Percentiles rank a stretch among this genome's conserved stretches.
Conservation (phyloP, 139 green algal species). For the Picocystis salinarum region DNA sequence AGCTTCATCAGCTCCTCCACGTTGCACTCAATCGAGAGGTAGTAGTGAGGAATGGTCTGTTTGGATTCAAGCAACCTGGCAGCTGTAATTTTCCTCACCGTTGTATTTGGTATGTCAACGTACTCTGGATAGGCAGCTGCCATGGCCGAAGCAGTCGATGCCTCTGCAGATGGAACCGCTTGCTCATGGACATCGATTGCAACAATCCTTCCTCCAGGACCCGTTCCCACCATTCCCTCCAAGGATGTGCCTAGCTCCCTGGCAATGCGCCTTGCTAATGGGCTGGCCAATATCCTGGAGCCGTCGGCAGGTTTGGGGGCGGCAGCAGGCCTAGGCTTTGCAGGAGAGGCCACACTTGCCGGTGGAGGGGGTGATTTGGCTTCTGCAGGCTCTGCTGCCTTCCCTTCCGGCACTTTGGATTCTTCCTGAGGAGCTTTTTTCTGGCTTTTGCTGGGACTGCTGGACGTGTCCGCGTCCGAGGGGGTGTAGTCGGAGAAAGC, state of each 20-base stretch:
- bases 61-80: conserved; percentile 73
- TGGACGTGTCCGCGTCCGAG: background rate
- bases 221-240: conserved; percentile 22
- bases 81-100: conserved; percentile 75
- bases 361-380: conserved; percentile 2
- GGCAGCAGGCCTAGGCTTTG: background rate
- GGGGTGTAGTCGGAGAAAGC: conserved; percentile 11
- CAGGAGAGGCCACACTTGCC: conserved; percentile 5
- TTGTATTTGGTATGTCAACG: conserved; percentile 55
- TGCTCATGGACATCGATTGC: conserved; percentile 33
- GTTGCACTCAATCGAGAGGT: conserved; percentile 61
- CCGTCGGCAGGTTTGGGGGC: conserved; percentile 7
- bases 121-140: conserved; percentile 4
- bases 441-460: background rate
- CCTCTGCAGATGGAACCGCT: conserved; percentile 10
- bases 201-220: conserved; percentile 42
- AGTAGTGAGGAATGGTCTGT: conserved; percentile 82
- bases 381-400: conserved; percentile 1
- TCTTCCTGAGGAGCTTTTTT: background rate
- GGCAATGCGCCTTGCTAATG: conserved; percentile 40
- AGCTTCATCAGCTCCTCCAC: conserved; percentile 35
- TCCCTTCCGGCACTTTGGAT: background rate
- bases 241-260: conserved; percentile 41
- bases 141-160: background rate
- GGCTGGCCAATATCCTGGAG: conserved; percentile 17